phyloP scores from a whole-genome alignment of 345 rosid genomes.

The Carallia pectinifolia region DNA sequence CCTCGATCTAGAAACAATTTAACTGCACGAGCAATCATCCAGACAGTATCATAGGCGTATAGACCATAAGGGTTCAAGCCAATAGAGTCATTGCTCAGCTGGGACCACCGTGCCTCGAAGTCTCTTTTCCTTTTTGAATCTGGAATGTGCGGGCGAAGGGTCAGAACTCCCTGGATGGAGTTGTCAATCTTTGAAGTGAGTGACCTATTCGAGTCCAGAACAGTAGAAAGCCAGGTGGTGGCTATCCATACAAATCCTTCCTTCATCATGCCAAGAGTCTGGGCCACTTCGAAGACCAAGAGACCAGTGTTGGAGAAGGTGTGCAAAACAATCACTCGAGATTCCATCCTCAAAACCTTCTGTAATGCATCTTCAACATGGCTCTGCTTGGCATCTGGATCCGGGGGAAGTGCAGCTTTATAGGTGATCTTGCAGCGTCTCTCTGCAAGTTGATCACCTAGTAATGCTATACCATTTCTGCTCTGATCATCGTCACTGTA shows the following conservation, averaged over 20 bases:
- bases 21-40: conserved; percentile 82
- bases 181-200: conserved; percentile 29
- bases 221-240: conserved; percentile 71
- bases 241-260: conserved; percentile 88
- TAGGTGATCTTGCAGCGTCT: conserved; percentile 68
- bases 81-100: conserved; percentile 62
- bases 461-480: conserved; percentile 62
- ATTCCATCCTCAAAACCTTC: conserved; percentile 66
- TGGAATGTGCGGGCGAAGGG: conserved; percentile 67
- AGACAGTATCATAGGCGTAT: conserved; percentile 86
- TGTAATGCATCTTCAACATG: conserved; percentile 43
- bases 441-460: conserved; percentile 67
- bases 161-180: conserved; percentile 58
- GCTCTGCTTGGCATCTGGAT: conserved; percentile 40
- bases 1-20: conserved; percentile 64
- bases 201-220: conserved; percentile 56
- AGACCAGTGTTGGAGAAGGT: conserved; percentile 53
- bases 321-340: conserved; percentile 67
- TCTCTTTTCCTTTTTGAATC: conserved; percentile 61
- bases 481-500: conserved; percentile 76
- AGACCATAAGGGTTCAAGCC: conserved; percentile 76
- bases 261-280: conserved; percentile 74
- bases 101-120: conserved; percentile 62
- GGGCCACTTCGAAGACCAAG: conserved; percentile 66
- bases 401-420: conserved; percentile 71